Conservation (phyloP, 2,329 filamentous ascomycete genomes). For the Trichoderma breve region DNA sequence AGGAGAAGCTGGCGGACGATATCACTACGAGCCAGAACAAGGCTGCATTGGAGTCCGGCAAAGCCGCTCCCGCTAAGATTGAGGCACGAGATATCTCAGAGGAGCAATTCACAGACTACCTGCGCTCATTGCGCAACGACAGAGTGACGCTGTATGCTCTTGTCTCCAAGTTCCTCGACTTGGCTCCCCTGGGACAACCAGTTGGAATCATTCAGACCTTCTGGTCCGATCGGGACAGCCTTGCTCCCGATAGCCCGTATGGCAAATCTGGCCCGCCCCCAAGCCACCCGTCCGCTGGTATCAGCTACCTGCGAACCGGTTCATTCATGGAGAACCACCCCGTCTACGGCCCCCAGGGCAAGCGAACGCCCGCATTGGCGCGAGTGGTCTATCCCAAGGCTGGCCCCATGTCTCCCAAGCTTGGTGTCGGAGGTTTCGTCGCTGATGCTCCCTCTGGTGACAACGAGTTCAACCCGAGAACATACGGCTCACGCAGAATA, state of each 20-base stretch:
- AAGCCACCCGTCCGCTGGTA: conserved; percentile 60
- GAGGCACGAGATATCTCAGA: conserved; percentile 45
- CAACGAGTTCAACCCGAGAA: conserved; percentile 41
- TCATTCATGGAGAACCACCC: conserved; percentile 59
- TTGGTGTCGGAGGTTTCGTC: conserved; percentile 58
- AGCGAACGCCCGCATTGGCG: conserved; percentile 48
- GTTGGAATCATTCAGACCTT: conserved; percentile 31
- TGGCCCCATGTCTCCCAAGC: conserved; percentile 37
- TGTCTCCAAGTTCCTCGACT: conserved; percentile 61
- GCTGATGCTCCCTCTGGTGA: conserved; percentile 42
- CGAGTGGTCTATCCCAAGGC: conserved; percentile 50
- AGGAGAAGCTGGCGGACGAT: conserved; percentile 46
- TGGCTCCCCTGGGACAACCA: conserved; percentile 50
- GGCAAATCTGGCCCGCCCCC: conserved; percentile 54
- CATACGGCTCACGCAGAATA: conserved; percentile 15
- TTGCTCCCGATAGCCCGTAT: conserved; percentile 43
- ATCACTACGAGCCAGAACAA: conserved; percentile 40
- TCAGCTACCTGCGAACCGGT: conserved; percentile 59
- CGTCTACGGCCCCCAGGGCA: conserved; percentile 56
- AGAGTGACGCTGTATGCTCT: conserved; percentile 50
- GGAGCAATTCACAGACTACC: conserved; percentile 49
- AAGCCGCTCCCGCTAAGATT: conserved; percentile 30
- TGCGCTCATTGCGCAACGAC: conserved; percentile 53
- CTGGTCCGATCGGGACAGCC: conserved; percentile 27
- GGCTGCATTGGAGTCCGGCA: conserved; percentile 41